A percentile compares a stretch with the other conserved stretches of the same genome.
Evolutionary conservation across 306 rosid species (phyloP).

Genomic region (apple (Malus domestica)): DNA sequence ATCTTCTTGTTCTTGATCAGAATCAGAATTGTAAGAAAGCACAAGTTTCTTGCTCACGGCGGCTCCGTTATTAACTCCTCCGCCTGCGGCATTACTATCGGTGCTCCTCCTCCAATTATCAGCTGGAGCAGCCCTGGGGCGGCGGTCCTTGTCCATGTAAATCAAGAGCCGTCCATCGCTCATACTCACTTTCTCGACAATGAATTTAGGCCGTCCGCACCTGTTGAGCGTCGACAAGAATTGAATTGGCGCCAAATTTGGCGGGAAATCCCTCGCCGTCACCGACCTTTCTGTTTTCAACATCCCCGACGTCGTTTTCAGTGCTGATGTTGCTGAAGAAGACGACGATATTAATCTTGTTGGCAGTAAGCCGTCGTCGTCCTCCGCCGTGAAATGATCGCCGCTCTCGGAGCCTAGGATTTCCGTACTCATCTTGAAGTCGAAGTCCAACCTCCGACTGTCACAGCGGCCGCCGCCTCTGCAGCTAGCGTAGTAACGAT

Average conservation of each 20-base stretch:
- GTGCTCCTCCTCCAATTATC: neutral
- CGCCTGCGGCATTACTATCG: neutral
- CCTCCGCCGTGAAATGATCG: neutral
- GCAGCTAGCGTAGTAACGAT: too few species aligned
- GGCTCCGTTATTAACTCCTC: too few species aligned
- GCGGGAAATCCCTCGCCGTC: neutral
- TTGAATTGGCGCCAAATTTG: neutral
- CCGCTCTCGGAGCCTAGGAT: slow-evolving; percentile 4
- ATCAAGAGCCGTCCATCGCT: slow-evolving; percentile 12
- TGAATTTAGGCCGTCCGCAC: slow-evolving; percentile 17
- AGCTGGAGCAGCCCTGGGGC: neutral
- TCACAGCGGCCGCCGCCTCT: too few species aligned
- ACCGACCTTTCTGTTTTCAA: neutral
- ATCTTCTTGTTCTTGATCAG: neutral
- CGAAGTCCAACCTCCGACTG: neutral
- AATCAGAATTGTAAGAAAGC: neutral
- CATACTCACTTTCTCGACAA: neutral
- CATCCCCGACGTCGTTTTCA: neutral
- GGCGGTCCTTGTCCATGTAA: neutral
- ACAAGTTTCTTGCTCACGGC: neutral
- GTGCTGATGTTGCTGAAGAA: neutral
- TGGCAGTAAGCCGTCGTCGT: neutral
- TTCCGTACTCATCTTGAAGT: neutral
- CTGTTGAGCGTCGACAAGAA: slow-evolving; percentile 1
- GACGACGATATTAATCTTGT: neutral